Evolutionary conservation across 225 moss, liverwort and hornwort genomes (phyloP), one percentile per base, ranked within the genome.

Genomic region (Lunularia cruciata): DNA sequence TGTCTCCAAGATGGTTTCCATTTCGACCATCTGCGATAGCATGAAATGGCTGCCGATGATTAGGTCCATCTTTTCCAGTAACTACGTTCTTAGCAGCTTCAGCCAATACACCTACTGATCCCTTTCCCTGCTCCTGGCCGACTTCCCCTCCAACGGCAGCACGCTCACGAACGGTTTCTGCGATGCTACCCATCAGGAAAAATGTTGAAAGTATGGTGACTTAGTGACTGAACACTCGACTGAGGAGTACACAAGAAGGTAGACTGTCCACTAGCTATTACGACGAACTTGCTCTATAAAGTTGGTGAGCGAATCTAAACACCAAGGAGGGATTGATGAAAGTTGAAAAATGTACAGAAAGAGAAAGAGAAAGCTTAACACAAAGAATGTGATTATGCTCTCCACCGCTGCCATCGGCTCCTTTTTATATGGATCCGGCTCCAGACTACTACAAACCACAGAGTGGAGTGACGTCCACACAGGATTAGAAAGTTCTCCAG

Each of bases 121-220:
- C 65, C 47, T 47, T 47, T 19, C 65, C 65, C 48, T 47, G 30
- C 48, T 33, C 31, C 0, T 20, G 65, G 20, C 20, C 65, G 33
- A 65, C 47, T 20, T 65, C 65, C 10, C 47, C 47, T 16, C 65
- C 65, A 2, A 65, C 47, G 2, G 47, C 65, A 46, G 65, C 65
- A 0, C 47, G 47, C 31, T 65, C 32, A 30, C 47, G 31, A 0
- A 65, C 5, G 30, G 28, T 45, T 4, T 43, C 53, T 23, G 6
- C 53, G 3, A 57, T 10, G 56, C 14, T 31, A 7, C 56, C 56
- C 56, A 57, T 57, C 3, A 57, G 56, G 56, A 31, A 57, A 15
- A 14, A 57, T 6, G 56, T 57, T 0, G 56, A 57, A 10, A 57
- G 56, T 57, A 54, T 54, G 54, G 23, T 57, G n/a, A n/a, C n/a